These are phyloP conservation scores for Tylopilus balloui DNA, from an alignment of 768 basidiomycete genomes.

Conservation along the genomic window DNA sequence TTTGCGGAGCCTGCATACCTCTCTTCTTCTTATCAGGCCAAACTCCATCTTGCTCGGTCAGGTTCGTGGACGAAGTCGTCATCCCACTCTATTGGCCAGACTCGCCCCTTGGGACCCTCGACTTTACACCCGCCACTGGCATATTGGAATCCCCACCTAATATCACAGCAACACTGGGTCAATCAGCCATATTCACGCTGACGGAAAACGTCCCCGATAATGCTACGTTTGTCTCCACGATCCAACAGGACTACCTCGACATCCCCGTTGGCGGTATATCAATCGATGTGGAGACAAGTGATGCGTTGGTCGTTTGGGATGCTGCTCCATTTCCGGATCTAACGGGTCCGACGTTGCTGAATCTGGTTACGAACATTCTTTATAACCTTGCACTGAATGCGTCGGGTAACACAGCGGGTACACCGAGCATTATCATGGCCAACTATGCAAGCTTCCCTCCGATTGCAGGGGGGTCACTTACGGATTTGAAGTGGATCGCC, in stretches of 20 bases:
- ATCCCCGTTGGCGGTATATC: constrained; percentile 69
- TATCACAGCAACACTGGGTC: constrained; percentile 45
- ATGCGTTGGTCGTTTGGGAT: constrained; percentile 68
- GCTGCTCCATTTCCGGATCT: constrained; percentile 54
- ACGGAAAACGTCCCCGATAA: constrained; percentile 50
- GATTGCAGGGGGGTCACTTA: constrained; percentile 50
- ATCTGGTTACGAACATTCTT: constrained; percentile 62
- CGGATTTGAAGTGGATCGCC: constrained; percentile 66
- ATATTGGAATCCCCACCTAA: constrained; percentile 54
- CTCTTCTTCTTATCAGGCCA: constrained; percentile 56
- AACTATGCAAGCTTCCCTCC: constrained; percentile 57
- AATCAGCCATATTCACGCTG: constrained; percentile 32
- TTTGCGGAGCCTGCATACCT: constrained; percentile 65
- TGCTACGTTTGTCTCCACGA: constrained; percentile 51
- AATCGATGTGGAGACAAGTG: constrained; percentile 44
- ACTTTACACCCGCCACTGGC: constrained; percentile 30
- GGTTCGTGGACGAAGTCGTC: constrained; percentile 33
- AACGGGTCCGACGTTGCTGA: constrained; percentile 58
- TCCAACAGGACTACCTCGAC: constrained; percentile 49
- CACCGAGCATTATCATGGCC: constrained; percentile 52
- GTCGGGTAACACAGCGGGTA: constrained; percentile 35
- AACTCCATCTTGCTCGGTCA: constrained; percentile 46
- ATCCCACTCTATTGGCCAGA: constrained; percentile 54
- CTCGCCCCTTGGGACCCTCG: constrained; percentile 37
- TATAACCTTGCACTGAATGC: constrained; percentile 59